Base-by-base conservation (phyloP, 768 basidiomycete species). In the Boletus vermiculosoides region DNA sequence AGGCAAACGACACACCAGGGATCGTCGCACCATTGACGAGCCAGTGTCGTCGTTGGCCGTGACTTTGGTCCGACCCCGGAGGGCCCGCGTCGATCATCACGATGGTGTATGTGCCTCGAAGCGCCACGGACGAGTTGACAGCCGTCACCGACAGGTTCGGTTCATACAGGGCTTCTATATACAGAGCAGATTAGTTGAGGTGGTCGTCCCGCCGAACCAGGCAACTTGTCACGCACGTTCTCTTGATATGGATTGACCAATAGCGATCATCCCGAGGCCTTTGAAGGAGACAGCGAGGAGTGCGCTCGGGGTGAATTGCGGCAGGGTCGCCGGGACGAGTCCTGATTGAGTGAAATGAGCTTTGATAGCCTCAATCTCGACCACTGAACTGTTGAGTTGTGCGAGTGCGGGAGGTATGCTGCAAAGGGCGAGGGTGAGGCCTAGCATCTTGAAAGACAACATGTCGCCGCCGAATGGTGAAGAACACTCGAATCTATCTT, bases 21-120 rank as follows among this genome's bases (percentile, higher is more conserved):
- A 87, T 56, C 4, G 76, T 77, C 18, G 82, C 88, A 23, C 79
- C 76, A 69, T 92, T 90, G 58, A 85, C 82, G 47, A 93, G 82
- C 90, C 90, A 93, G 75, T 92, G 92, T 52, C 88, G 81, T 49
- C 83, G 90, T 61, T 85, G 83, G 20, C 83, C 85, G 10, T 75
- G 71, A 37, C 78, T 70, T 52, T 83, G 73, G 60, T 86, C 78
- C 47, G 80, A 73, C 39, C 90, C 89, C 37, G 86, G 85, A 23
- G 80, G 66, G 56, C 83, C 84, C 13, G 88, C 87, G 63, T 94
- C 91, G 31, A 84, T 80, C 88, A 94, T 88, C 50, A 82, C 76
- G 36, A 92, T 67, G 25, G 90, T 90, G 72, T 79, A 90, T 41
- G 71, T 79, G 13, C 80, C 81, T 37, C 68, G 68, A 51, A 87